phyloP scores from a whole-genome alignment of 805 yeast genomes.

The Teunomyces gatunensis region DNA sequence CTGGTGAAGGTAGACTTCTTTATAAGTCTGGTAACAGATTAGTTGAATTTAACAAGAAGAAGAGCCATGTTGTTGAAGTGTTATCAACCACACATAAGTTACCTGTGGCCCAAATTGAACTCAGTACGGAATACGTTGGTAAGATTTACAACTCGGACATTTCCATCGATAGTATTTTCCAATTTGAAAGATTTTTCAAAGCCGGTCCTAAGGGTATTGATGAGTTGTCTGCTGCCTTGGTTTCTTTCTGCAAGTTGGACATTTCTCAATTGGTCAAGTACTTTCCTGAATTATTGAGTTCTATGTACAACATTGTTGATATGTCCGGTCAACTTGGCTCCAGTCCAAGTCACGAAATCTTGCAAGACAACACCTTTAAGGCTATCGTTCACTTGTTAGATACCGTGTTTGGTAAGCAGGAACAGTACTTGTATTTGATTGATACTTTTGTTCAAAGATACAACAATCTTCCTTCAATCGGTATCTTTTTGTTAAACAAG shows the following conservation, averaged over 20 bases:
- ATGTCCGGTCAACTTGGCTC: conserved; percentile 21
- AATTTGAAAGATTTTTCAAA: conserved; percentile 50
- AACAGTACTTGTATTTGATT: conserved; percentile 57
- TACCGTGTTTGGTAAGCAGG: conserved; percentile 62
- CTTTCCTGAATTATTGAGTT: conserved; percentile 54
- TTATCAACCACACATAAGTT: conserved; percentile 33
- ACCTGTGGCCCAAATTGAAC: conserved; percentile 47
- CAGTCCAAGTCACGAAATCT: conserved; percentile 24
- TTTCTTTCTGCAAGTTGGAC: conserved; percentile 53
- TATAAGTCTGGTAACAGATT: conserved; percentile 48
- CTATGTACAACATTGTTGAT: conserved; percentile 33
- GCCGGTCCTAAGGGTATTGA: conserved; percentile 38
- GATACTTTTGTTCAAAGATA: conserved; percentile 45
- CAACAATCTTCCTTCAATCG: conserved; percentile 46
- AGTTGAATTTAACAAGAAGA: conserved; percentile 44
- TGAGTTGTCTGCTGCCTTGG: conserved; percentile 47
- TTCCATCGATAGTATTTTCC: conserved; percentile 52
- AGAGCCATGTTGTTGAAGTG: conserved; percentile 44
- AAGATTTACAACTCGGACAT: conserved; percentile 58
- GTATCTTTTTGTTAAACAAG: conserved; percentile 46
- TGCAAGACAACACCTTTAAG: conserved; percentile 44
- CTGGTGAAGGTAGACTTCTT: conserved; percentile 58
- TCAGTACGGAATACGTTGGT: conserved; percentile 68
- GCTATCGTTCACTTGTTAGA: conserved; percentile 62
- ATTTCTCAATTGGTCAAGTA: conserved; percentile 52